phyloP scores from a whole-genome alignment of 2,329 filamentous ascomycete species.

The Triangularia setosa region DNA sequence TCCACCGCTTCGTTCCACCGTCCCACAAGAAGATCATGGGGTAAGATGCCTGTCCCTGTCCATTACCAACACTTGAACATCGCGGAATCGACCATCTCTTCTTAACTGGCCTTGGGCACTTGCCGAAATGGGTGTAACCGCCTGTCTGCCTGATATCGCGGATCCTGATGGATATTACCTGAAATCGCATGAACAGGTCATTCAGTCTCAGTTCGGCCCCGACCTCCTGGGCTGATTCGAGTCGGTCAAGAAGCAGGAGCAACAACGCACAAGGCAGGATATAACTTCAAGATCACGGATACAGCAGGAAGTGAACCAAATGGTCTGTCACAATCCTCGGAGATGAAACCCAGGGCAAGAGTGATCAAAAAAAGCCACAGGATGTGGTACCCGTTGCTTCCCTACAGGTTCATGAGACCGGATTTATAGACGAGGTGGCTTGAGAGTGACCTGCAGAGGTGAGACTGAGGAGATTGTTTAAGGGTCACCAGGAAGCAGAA shows the following conservation, averaged over 20 bases:
- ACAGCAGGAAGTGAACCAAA: neutral
- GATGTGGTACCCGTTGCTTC: neutral
- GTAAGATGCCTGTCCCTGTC: neutral
- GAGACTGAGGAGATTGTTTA: too few species aligned
- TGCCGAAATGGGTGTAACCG: neutral
- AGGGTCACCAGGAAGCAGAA: too few species aligned
- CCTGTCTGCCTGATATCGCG: neutral
- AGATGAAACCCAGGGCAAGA: neutral
- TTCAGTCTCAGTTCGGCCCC: neutral
- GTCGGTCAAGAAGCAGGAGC: neutral
- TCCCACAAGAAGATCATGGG: constrained; percentile 1
- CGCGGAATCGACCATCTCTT: neutral
- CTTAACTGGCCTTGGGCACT: neutral
- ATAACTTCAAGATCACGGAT: neutral
- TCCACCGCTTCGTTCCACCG: neutral
- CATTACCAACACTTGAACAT: neutral
- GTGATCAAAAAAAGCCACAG: neutral
- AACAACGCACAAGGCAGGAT: neutral
- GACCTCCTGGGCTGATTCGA: neutral
- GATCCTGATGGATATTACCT: neutral
- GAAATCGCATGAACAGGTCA: neutral
- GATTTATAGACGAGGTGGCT: too few species aligned
- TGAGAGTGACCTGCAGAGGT: too few species aligned
- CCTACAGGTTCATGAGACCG: neutral
- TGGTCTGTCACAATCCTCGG: neutral